These are phyloP conservation scores for Rubia yunnanensis DNA, from an alignment of 257 asterid species.

Conservation along the genomic window DNA sequence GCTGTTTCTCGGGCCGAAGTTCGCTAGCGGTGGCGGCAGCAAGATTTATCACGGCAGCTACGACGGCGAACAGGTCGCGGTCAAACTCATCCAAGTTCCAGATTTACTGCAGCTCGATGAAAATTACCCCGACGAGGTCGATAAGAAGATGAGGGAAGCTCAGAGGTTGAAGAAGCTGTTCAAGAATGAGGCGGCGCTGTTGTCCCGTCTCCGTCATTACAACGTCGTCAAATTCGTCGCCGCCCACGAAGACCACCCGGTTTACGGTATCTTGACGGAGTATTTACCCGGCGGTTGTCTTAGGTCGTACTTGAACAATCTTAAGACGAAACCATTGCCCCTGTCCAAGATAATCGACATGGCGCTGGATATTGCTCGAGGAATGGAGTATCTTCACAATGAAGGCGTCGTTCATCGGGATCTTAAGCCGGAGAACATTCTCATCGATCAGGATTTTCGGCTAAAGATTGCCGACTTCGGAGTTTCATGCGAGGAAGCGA, in stretches of 20 bases:
- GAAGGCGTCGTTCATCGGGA: conserved; percentile 87
- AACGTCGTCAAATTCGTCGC: conserved; percentile 71
- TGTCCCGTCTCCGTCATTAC: conserved; percentile 58
- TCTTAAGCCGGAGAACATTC: conserved; percentile 83
- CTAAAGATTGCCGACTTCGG: conserved; percentile 92
- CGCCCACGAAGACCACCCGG: conserved; percentile 71
- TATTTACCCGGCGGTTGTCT: conserved; percentile 82
- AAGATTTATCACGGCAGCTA: conserved; percentile 75
- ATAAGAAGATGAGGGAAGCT: conserved; percentile 28
- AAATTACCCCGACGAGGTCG: conserved; percentile 33
- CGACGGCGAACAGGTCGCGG: conserved; percentile 77
- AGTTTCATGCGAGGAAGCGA: conserved; percentile 64
- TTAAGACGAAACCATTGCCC: conserved; percentile 62
- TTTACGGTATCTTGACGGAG: conserved; percentile 66
- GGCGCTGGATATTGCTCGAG: conserved; percentile 78
- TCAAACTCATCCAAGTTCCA: conserved; percentile 70
- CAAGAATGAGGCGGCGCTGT: conserved; percentile 49
- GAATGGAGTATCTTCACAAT: conserved; percentile 78
- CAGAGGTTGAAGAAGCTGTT: conserved; percentile 48
- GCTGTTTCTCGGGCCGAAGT: conserved; percentile 61
- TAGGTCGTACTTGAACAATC: conserved; percentile 72
- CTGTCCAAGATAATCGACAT: conserved; percentile 42
- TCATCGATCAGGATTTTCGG: conserved; percentile 61
- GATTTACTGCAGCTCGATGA: conserved; percentile 36
- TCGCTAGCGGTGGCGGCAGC: conserved; percentile 82